These are phyloP conservation scores for Rhodotorula mucilaginosa DNA, from an alignment of 1,284 basidiomycete species.

Conservation along the genomic window DNA sequence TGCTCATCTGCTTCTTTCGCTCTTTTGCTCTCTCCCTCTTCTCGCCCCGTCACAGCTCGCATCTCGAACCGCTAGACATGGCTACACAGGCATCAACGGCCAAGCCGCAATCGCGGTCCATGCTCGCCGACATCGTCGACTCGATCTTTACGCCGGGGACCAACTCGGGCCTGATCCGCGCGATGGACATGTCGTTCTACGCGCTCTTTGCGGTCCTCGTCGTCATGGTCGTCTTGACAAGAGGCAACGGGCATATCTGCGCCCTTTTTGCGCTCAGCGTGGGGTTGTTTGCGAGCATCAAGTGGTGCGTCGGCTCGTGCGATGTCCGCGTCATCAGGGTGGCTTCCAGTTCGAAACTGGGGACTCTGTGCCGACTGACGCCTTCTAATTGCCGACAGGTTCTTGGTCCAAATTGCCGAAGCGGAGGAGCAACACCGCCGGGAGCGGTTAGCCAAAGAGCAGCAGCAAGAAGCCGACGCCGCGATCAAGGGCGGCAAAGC, in stretches of 20 bases:
- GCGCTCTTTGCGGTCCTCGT: slow-evolving; percentile 48
- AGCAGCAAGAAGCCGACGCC: not conserved
- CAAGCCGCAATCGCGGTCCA: not conserved
- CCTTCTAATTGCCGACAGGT: slow-evolving; percentile 7
- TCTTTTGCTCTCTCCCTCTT: too few species aligned
- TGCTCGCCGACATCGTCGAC: slow-evolving; percentile 30
- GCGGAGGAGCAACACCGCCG: slow-evolving; percentile 26
- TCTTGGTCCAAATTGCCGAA: slow-evolving; percentile 34
- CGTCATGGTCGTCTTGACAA: slow-evolving; percentile 45
- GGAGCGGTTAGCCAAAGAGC: slow-evolving; percentile 24
- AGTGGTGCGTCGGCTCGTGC: slow-evolving; percentile 45
- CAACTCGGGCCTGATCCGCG: slow-evolving; percentile 39
- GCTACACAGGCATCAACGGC: not conserved
- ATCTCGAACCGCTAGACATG: not conserved
- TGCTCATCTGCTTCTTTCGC: too few species aligned
- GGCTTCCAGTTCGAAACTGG: not conserved
- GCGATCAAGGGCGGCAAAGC: slow-evolving; percentile 13
- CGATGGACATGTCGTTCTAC: slow-evolving; percentile 50
- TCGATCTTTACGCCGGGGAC: slow-evolving; percentile 40
- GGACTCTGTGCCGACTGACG: not conserved
- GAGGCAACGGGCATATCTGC: slow-evolving; percentile 49
- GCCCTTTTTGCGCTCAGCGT: slow-evolving; percentile 46
- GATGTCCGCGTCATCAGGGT: not conserved
- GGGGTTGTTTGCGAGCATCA: slow-evolving; percentile 48
- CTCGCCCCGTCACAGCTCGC: too few species aligned